Conservation (phyloP, 139 green algal genomes). For the Pycnococcus provasolii region DNA sequence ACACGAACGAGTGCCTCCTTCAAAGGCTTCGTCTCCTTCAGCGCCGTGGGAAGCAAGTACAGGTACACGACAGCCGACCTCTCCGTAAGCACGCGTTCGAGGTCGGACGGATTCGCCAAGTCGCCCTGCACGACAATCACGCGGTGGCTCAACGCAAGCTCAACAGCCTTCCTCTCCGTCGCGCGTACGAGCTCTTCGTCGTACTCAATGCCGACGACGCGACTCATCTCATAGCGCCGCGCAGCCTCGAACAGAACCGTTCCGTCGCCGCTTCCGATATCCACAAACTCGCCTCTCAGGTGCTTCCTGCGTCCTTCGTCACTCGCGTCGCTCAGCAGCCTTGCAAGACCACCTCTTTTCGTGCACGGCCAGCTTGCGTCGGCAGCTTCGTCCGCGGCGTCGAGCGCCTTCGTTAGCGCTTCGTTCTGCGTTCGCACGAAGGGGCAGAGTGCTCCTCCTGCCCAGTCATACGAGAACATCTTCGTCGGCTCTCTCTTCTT, state of each 20-base stretch:
- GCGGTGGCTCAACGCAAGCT: background rate
- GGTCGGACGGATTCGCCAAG: background rate
- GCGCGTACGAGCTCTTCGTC: background rate
- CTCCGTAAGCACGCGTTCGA: background rate
- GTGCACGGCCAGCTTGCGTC: no score
- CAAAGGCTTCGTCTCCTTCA: conserved; percentile 46
- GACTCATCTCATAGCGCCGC: background rate
- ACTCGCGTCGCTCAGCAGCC: no score
- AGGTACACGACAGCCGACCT: background rate
- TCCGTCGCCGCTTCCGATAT: conserved; percentile 28
- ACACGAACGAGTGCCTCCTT: conserved; percentile 39
- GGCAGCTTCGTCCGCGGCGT: no score
- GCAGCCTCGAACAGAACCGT: background rate
- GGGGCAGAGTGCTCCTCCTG: no score
- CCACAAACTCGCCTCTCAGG: conserved; percentile 14
- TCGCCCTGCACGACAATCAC: background rate
- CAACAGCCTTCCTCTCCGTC: background rate
- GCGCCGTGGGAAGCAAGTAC: background rate
- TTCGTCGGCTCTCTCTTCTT: no score
- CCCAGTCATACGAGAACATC: no score
- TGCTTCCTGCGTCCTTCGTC: no score
- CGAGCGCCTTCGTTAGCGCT: no score
- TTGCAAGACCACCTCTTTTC: no score
- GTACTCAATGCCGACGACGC: background rate
- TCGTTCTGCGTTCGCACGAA: no score